These are phyloP conservation scores for Neodidymelliopsis sp. DNA, from an alignment of 2,329 filamentous ascomycete species.

Conservation along the genomic window DNA sequence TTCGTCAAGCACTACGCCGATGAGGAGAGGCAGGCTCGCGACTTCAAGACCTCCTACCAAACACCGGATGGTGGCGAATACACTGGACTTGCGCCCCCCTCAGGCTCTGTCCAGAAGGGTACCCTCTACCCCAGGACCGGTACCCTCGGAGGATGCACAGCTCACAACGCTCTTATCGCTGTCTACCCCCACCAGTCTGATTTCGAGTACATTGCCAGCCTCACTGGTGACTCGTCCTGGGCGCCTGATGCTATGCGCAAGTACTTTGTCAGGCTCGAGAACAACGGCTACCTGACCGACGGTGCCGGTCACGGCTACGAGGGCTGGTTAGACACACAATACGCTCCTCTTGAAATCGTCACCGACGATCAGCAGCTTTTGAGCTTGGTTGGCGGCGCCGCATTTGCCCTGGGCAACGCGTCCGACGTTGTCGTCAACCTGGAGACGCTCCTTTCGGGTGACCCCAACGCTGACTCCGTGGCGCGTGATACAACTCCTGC, in stretches of 20 bases:
- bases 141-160: conserved; percentile 65
- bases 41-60: conserved; percentile 67
- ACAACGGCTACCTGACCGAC: conserved; percentile 59
- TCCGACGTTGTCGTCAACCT: conserved; percentile 45
- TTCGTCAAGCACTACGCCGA: conserved; percentile 69
- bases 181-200: conserved; percentile 67
- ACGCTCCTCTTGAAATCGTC: conserved; percentile 60
- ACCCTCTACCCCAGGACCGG: conserved; percentile 66
- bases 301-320: conserved; percentile 62
- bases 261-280: conserved; percentile 65
- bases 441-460: conserved; percentile 52
- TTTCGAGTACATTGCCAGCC: conserved; percentile 63
- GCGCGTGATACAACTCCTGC: conserved; percentile 57
- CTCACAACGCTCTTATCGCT: conserved; percentile 69
- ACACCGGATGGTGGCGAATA: conserved; percentile 49
- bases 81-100: conserved; percentile 61
- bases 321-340: conserved; percentile 64
- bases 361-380: conserved; percentile 62
- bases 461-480: conserved; percentile 59
- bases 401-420: conserved; percentile 58
- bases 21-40: conserved; percentile 59
- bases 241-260: conserved; percentile 64
- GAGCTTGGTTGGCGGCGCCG: conserved; percentile 60
- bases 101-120: conserved; percentile 60
- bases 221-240: conserved; percentile 70